A percentile compares a stretch with the other conserved stretches of the same genome.
Evolutionary conservation across 176 grass and related monocot species (phyloP).

Genomic region (Saccharum spontaneum): DNA sequence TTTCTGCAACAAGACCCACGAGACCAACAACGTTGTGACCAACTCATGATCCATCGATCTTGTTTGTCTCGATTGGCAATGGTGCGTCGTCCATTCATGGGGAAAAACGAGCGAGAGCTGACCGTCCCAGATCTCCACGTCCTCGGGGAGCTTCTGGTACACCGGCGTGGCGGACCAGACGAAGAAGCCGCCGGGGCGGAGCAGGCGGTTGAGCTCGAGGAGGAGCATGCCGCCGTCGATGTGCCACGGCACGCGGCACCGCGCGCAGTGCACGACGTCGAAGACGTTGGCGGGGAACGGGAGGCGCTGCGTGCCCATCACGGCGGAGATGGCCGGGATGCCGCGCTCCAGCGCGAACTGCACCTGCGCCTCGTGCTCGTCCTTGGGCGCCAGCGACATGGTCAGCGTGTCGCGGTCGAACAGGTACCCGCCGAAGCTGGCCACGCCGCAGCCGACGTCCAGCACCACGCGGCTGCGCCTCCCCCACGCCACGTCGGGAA

Average conservation of each 20-base stretch:
- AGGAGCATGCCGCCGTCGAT: constrained; percentile 82
- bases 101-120: not conserved
- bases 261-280: constrained; percentile 87
- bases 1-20: constrained; percentile 40
- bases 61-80: not conserved
- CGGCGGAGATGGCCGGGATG: constrained; percentile 90
- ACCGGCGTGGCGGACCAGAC: constrained; percentile 95
- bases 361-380: constrained; percentile 98
- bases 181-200: constrained; percentile 90
- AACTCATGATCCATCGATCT: not conserved
- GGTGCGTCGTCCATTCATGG: not conserved
- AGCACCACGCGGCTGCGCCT: constrained; percentile 59
- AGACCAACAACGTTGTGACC: not conserved
- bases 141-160: constrained; percentile 70
- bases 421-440: constrained; percentile 87
- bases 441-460: constrained; percentile 95
- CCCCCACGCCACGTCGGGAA: constrained; percentile 68
- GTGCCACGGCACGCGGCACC: constrained; percentile 93
- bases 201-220: constrained; percentile 77
- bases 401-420: constrained; percentile 82
- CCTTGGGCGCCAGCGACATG: constrained; percentile 96
- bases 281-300: constrained; percentile 75
- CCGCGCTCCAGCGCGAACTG: constrained; percentile 96
- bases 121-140: constrained; percentile 96
- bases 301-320: constrained; percentile 88